Evolutionary conservation across 805 yeast genomes (phyloP).

Genomic region (Ogataea polymorpha): DNA sequence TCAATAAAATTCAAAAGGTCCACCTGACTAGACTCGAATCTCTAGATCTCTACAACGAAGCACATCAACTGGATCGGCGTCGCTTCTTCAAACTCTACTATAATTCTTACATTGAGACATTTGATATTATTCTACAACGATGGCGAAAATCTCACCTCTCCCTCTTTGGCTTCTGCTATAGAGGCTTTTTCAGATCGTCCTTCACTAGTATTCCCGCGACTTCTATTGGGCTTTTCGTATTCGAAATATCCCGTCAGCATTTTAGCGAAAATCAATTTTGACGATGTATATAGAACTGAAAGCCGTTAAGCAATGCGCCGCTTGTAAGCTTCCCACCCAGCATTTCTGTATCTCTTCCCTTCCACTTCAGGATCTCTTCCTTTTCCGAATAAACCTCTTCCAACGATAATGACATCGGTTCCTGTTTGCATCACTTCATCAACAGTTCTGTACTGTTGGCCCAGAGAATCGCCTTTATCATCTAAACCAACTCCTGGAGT

Average conservation of each 20-base stretch:
- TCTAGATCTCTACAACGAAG: constrained; percentile 57
- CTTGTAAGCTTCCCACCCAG: constrained; percentile 93
- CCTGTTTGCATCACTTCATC: constrained; percentile 79
- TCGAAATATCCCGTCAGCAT: constrained; percentile 69
- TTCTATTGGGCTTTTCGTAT: constrained; percentile 76
- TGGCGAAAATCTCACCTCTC: constrained; percentile 51
- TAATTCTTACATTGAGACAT: constrained; percentile 75
- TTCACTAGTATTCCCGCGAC: constrained; percentile 83
- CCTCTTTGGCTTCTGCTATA: constrained; percentile 69
- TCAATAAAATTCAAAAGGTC: constrained; percentile 72
- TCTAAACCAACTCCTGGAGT: constrained; percentile 99
- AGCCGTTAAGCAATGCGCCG: constrained; percentile 32
- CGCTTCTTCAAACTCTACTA: constrained; percentile 52
- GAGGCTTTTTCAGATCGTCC: constrained; percentile 73
- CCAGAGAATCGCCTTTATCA: constrained; percentile 92
- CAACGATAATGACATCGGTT: constrained; percentile 96
- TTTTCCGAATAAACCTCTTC: constrained; percentile 92
- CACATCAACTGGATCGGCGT: constrained; percentile 24
- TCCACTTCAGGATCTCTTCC: constrained; percentile 89
- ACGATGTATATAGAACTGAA: constrained; percentile 6
- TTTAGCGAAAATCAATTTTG: constrained; percentile 26
- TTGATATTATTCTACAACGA: constrained; percentile 53
- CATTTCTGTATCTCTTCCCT: constrained; percentile 83
- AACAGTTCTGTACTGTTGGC: constrained; percentile 96
- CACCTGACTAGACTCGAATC: constrained; percentile 80